These are phyloP conservation scores for Sclerotinia trifoliorum DNA, from an alignment of 2,329 filamentous ascomycete genomes.

Conservation along the genomic window DNA sequence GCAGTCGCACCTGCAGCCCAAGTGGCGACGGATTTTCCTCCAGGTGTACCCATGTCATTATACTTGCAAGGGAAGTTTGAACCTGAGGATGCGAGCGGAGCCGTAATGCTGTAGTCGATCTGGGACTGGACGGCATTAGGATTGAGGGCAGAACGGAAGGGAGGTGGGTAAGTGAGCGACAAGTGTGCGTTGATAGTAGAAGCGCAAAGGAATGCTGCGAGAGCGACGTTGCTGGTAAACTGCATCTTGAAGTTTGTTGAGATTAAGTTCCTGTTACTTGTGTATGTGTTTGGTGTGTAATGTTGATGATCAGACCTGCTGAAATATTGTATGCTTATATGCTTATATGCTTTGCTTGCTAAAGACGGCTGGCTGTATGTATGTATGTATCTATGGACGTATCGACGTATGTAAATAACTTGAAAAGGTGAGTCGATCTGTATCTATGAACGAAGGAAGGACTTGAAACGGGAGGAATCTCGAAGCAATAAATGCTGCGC, in stretches of 20 bases:
- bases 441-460: neutral
- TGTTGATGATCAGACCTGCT: constrained; percentile 20
- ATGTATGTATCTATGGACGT: no score
- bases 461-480: neutral
- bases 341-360: no score
- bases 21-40: constrained; percentile 40
- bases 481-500: neutral
- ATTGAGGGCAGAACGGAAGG: constrained; percentile 25
- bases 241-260: constrained; percentile 9
- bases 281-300: neutral
- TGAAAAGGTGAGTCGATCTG: neutral
- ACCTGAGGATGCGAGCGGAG: constrained; percentile 19
- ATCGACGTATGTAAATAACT: neutral
- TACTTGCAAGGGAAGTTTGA: constrained; percentile 32
- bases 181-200: constrained; percentile 24
- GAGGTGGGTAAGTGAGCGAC: constrained; percentile 25
- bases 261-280: neutral
- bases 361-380: neutral
- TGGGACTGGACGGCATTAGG: constrained; percentile 2
- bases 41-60: constrained; percentile 38
- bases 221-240: constrained; percentile 9
- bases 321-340: neutral
- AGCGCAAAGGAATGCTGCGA: constrained; percentile 3
- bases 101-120: constrained; percentile 26
- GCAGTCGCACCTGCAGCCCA: constrained; percentile 53